phyloP scores from a whole-genome alignment of 1,284 basidiomycete genomes.

The Malassezia arunalokei region DNA sequence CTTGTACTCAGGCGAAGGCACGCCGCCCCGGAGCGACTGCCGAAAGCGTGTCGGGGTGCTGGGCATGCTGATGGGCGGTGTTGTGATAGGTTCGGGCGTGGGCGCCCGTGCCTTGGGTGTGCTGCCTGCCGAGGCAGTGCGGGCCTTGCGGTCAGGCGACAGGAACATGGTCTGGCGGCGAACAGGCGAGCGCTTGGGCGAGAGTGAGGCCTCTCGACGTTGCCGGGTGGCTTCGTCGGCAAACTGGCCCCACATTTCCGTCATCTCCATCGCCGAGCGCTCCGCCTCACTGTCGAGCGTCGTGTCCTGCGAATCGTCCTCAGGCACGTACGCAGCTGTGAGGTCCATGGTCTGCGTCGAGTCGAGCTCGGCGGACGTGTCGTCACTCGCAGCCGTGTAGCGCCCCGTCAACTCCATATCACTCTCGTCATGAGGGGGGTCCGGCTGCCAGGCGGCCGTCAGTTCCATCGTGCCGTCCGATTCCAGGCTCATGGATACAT shows the following conservation, averaged over 20 bases:
- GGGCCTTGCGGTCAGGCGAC: background rate
- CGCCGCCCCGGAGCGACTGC: constrained; percentile 30
- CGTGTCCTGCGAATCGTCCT: constrained; percentile 12
- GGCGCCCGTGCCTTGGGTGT: background rate
- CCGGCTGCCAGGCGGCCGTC: constrained; percentile 8
- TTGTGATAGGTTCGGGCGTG: background rate
- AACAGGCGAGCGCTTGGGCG: constrained; percentile 12
- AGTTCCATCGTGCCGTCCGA: constrained; percentile 11
- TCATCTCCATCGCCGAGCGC: constrained; percentile 28
- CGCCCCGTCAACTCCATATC: constrained; percentile 19
- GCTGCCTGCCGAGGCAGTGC: background rate
- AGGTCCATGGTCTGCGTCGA: background rate
- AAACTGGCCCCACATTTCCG: constrained; percentile 20
- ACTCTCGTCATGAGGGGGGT: background rate
- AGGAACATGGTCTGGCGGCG: constrained; percentile 15
- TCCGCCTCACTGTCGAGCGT: constrained; percentile 7
- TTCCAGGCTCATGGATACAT: background rate
- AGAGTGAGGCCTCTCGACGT: constrained; percentile 9
- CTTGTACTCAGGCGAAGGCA: constrained; percentile 24
- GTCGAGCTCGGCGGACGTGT: background rate
- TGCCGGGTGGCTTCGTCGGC: constrained; percentile 13
- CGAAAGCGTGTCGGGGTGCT: constrained; percentile 23
- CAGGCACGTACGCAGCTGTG: background rate
- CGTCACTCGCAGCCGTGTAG: background rate
- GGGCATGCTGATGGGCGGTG: background rate